Percentiles rank a stretch among this genome's conserved stretches.
These are phyloP conservation scores for Diaporthe citrichinensis DNA, from an alignment of 2,329 filamentous ascomycete genomes.

Conservation along the genomic window DNA sequence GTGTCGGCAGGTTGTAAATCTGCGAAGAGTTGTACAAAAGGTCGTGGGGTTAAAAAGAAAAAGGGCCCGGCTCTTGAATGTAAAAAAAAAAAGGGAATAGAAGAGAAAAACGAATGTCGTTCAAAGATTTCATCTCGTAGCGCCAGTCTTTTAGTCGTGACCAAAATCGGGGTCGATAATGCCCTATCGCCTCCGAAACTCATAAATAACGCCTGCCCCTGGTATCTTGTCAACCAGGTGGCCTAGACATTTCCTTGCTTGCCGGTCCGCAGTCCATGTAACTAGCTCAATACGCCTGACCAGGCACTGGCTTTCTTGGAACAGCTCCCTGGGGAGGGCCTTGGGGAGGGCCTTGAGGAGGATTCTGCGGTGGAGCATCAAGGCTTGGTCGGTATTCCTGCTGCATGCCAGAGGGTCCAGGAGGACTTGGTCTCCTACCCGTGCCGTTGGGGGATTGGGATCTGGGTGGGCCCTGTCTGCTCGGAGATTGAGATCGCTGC, in stretches of 20 bases:
- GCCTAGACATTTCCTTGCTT: neutral
- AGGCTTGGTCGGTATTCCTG: slow-evolving; percentile 46
- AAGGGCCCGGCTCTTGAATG: slow-evolving; percentile 36
- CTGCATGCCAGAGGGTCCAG: slow-evolving; percentile 63
- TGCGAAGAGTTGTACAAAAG: slow-evolving; percentile 23
- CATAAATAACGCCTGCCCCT: slow-evolving; percentile 24
- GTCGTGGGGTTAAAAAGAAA: slow-evolving; percentile 17
- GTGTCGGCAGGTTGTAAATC: slow-evolving; percentile 26
- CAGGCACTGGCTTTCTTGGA: slow-evolving; percentile 69
- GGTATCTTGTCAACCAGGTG: neutral
- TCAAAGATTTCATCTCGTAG: slow-evolving; percentile 39
- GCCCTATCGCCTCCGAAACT: slow-evolving; percentile 20
- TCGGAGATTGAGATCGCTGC: slow-evolving; percentile 62
- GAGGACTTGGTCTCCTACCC: slow-evolving; percentile 58
- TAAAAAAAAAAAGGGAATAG: slow-evolving; percentile 19
- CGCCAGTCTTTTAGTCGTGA: slow-evolving; percentile 35
- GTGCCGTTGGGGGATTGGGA: slow-evolving; percentile 55
- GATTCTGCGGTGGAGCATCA: neutral
- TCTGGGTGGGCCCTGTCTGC: slow-evolving; percentile 52
- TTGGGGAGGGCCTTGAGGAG: slow-evolving; percentile 14
- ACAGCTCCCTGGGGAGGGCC: slow-evolving; percentile 58
- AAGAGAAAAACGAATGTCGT: slow-evolving; percentile 39
- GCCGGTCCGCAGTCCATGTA: neutral
- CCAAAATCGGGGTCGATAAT: slow-evolving; percentile 28
- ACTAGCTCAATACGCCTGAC: slow-evolving; percentile 62